Base-by-base conservation (phyloP, 495 filamentous ascomycete genomes). In the Tricharina praecox region DNA sequence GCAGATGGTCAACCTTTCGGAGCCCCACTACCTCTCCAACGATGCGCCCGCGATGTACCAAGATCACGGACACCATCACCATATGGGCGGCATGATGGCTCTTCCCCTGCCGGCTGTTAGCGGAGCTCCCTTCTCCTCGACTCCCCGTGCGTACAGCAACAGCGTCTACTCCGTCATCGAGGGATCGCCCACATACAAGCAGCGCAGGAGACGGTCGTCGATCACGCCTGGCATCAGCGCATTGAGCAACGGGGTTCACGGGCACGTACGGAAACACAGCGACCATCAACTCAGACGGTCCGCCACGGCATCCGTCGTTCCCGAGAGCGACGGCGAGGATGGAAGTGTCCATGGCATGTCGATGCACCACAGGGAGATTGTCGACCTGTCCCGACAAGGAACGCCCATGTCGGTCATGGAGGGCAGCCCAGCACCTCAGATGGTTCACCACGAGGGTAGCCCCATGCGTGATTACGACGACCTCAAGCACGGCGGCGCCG, bases 151-250 rank as follows among this genome's bases (percentile, higher is more conserved):
- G 32, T 93, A 79, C 55, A 63, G 72, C 21, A 82, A 78, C 57
- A 90, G 82, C 56, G 78, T 86, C 47, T 97, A 93, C 70, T 88
- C 87, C 11, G 83, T 94, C 36, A 85, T 97, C 55, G 90, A 97
- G 67, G 90, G 90, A 18, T 97, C 90, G 4, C 90, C 90, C 20
- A 94, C 88, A 9, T 97, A 97, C 68, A 97, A 97, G 72, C 92
- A 95, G 68, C 76, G 90, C 49, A 75, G 90, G 58, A 76, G 90
- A 50, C 81, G 92, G 24, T 93, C 90, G 18, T 95, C 90, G 20
- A 81, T 95, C 44, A 79, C 85, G 15, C 82, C 85, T 10, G 75
- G 75, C 30, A 70, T 81, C 42, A 71, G 70, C 25, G 74, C 74
- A 51, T 75, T 77, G 26, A 70, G 77, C 46, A 72, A 78, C 40